phyloP scores from a whole-genome alignment of 139 green algal genomes.

The Picochlorum sp. region DNA sequence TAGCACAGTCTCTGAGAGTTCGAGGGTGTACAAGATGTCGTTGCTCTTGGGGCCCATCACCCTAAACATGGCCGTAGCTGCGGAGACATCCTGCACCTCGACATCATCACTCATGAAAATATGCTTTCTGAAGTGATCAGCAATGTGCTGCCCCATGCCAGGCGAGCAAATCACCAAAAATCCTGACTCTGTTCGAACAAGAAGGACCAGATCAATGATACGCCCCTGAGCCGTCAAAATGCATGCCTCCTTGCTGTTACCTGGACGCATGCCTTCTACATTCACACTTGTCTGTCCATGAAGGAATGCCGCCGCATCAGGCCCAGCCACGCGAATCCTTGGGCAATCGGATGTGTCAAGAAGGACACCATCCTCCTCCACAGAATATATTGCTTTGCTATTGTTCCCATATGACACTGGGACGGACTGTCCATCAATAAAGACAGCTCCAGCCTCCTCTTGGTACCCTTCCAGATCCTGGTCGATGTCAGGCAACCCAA shows the following conservation, averaged over 20 bases:
- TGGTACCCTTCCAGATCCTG: slow-evolving; percentile 45
- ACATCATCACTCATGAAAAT: slow-evolving; percentile 65
- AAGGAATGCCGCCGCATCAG: slow-evolving; percentile 45
- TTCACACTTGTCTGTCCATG: slow-evolving; percentile 62
- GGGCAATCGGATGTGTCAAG: slow-evolving; percentile 71
- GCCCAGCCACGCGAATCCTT: slow-evolving; percentile 50
- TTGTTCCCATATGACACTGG: slow-evolving; percentile 46
- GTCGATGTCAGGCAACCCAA: slow-evolving; percentile 66
- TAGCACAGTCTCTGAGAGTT: slow-evolving; percentile 20
- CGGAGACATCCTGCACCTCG: slow-evolving; percentile 43
- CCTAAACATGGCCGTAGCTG: slow-evolving; percentile 43
- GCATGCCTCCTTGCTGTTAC: slow-evolving; percentile 53
- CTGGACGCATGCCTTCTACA: slow-evolving; percentile 36
- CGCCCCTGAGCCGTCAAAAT: slow-evolving; percentile 55
- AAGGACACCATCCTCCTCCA: slow-evolving; percentile 41
- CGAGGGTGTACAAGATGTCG: slow-evolving; percentile 47
- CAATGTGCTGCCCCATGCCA: slow-evolving; percentile 28
- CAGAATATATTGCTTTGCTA: slow-evolving; percentile 33
- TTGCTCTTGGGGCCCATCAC: slow-evolving; percentile 52
- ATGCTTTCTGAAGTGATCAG: slow-evolving; percentile 59
- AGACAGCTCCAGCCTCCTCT: slow-evolving; percentile 27
- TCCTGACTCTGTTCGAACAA: slow-evolving; percentile 31
- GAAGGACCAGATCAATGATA: slow-evolving; percentile 51
- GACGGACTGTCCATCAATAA: slow-evolving; percentile 22
- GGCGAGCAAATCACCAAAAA: slow-evolving; percentile 53